These are phyloP conservation scores for Nakaseomyces glabratus DNA, from an alignment of 1,139 yeast species.

Conservation along the genomic window DNA sequence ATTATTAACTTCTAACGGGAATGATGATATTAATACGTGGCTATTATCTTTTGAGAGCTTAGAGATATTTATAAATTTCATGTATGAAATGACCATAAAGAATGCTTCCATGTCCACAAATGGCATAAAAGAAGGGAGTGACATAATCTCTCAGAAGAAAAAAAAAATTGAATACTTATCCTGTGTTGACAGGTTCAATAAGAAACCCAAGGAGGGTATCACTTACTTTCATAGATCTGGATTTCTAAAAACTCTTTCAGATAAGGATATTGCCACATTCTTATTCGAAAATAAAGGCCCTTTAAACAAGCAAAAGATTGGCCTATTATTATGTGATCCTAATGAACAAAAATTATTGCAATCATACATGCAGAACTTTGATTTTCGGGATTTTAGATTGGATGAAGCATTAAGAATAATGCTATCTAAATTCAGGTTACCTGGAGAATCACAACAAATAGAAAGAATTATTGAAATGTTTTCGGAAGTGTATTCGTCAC, in stretches of 20 bases:
- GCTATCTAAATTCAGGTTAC: constrained; percentile 77
- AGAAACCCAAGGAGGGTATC: constrained; percentile 67
- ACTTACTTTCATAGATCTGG: constrained; percentile 49
- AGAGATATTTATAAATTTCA: constrained; percentile 38
- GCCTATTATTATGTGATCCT: constrained; percentile 76
- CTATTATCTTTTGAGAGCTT: background rate
- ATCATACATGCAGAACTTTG: constrained; percentile 59
- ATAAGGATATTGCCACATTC: constrained; percentile 60
- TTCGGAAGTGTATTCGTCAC: constrained; percentile 66
- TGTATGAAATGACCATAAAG: constrained; percentile 47
- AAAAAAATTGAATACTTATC: constrained; percentile 63
- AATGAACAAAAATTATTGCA: constrained; percentile 50
- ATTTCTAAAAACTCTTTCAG: constrained; percentile 49
- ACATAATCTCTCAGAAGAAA: constrained; percentile 36
- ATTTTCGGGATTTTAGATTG: constrained; percentile 65
- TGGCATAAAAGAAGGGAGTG: constrained; percentile 10
- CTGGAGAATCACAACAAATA: constrained; percentile 94
- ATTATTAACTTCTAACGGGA: constrained; percentile 72
- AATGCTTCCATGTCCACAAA: constrained; percentile 17
- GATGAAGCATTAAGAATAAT: constrained; percentile 84
- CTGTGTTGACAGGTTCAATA: constrained; percentile 66
- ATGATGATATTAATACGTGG: constrained; percentile 21
- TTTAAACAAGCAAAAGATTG: constrained; percentile 74
- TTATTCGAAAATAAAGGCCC: constrained; percentile 69
- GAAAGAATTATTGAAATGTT: constrained; percentile 82